Conservation (phyloP, 306 rosid species). For the Glycine tomentella region DNA sequence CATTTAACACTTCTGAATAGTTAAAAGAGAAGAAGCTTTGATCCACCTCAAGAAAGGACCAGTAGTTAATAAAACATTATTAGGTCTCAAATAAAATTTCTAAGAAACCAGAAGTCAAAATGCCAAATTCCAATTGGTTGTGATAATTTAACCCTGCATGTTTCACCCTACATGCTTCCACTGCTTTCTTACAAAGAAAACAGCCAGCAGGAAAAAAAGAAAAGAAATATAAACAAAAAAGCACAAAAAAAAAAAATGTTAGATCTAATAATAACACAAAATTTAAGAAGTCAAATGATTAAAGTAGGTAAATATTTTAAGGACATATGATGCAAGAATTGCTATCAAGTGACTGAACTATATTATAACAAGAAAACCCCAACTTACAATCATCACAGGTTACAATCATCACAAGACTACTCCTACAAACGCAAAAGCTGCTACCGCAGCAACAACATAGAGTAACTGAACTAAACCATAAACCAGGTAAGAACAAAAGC, state of each 20-base stretch:
- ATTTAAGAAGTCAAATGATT: not conserved
- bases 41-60: too few species aligned
- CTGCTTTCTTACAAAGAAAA: too few species aligned
- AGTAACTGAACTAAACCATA: conserved; percentile 30
- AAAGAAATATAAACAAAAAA: too few species aligned
- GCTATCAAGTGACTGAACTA: conserved; percentile 5
- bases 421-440: conserved; percentile 11
- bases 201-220: too few species aligned
- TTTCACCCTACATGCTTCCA: too few species aligned
- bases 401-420: conserved; percentile 20
- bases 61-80: too few species aligned
- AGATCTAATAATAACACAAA: not conserved
- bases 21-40: too few species aligned
- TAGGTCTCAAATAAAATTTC: too few species aligned
- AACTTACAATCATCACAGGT: conserved; percentile 22
- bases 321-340: conserved; percentile 24
- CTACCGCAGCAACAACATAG: not conserved
- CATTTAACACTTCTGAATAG: too few species aligned
- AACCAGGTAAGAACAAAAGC: conserved; percentile 5
- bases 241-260: not conserved
- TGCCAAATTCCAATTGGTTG: too few species aligned
- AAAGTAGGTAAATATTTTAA: not conserved
- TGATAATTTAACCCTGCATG: too few species aligned
- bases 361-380: not conserved
- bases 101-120: too few species aligned